Evolutionary conservation across 2,329 filamentous ascomycete genomes (phyloP).

Genomic region (Neofusicoccum kwambonambiense): DNA sequence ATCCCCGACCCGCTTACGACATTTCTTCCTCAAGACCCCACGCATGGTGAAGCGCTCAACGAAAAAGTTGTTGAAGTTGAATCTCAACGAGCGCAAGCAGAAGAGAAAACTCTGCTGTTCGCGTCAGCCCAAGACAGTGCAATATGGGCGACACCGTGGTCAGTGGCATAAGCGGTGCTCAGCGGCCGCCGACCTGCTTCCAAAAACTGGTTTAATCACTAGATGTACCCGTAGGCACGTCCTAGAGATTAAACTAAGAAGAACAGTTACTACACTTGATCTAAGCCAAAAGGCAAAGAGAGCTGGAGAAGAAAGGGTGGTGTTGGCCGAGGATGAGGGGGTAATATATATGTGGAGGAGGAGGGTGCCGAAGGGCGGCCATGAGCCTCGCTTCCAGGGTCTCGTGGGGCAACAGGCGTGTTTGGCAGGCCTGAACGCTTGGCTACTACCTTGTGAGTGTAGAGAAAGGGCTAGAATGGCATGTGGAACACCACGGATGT

Average conservation of each 20-base stretch:
- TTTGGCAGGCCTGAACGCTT: neutral
- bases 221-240: slow-evolving; percentile 7
- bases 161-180: slow-evolving; percentile 66
- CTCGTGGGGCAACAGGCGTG: neutral
- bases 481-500: too few species aligned
- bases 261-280: slow-evolving; percentile 16
- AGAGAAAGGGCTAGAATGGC: too few species aligned
- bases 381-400: neutral
- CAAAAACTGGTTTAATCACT: slow-evolving; percentile 58
- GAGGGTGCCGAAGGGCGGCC: neutral
- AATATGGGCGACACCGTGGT: slow-evolving; percentile 72
- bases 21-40: slow-evolving; percentile 8
- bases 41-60: slow-evolving; percentile 2
- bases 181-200: slow-evolving; percentile 55
- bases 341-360: neutral
- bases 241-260: slow-evolving; percentile 8
- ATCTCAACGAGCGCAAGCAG: slow-evolving; percentile 17
- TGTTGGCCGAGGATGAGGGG: neutral
- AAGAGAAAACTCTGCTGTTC: slow-evolving; percentile 42
- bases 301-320: neutral
- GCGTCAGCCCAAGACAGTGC: slow-evolving; percentile 73
- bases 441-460: too few species aligned
- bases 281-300: slow-evolving; percentile 13
- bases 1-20: too few species aligned
- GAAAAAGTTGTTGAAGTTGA: neutral